Conservation (phyloP, 768 basidiomycete species). For the Boletus bicolor region DNA sequence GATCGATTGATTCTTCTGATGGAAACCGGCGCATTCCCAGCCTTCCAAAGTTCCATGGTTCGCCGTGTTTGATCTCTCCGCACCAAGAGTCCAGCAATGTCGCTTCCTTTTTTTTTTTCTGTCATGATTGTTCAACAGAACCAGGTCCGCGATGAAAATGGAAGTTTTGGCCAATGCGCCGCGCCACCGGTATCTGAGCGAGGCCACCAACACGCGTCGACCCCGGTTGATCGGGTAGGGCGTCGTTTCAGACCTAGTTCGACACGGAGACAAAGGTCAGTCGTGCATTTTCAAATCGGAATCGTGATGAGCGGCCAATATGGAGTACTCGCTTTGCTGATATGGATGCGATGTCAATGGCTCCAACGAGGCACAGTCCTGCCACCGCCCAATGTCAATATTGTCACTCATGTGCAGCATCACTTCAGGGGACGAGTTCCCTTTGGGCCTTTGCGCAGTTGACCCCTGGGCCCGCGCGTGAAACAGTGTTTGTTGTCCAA, state of each 20-base stretch:
- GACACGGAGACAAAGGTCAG: not conserved
- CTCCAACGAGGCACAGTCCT: slow-evolving; percentile 10
- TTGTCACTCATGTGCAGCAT: not conserved
- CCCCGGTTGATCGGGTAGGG: not conserved
- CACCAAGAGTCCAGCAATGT: not conserved
- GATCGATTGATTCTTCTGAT: slow-evolving; percentile 33
- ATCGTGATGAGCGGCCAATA: slow-evolving; percentile 1
- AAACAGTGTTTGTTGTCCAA: not conserved
- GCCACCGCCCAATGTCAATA: slow-evolving; percentile 1
- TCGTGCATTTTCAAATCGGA: slow-evolving; percentile 4
- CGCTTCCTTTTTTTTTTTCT: slow-evolving; percentile 3
- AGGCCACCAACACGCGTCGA: not conserved
- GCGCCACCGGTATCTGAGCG: not conserved
- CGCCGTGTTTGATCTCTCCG: slow-evolving; percentile 10
- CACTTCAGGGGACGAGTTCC: not conserved
- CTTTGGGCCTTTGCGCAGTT: not conserved
- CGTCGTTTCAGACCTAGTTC: not conserved
- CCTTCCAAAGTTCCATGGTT: not conserved
- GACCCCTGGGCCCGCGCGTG: slow-evolving; percentile 3
- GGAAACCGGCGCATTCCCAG: slow-evolving; percentile 22
- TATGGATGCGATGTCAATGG: slow-evolving; percentile 4
- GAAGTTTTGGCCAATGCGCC: not conserved
- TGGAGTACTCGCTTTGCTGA: not conserved
- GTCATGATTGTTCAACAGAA: not conserved
- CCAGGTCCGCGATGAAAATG: not conserved